Base-by-base conservation (phyloP, 2,329 filamentous ascomycete genomes). In the Metarhizium rileyi region DNA sequence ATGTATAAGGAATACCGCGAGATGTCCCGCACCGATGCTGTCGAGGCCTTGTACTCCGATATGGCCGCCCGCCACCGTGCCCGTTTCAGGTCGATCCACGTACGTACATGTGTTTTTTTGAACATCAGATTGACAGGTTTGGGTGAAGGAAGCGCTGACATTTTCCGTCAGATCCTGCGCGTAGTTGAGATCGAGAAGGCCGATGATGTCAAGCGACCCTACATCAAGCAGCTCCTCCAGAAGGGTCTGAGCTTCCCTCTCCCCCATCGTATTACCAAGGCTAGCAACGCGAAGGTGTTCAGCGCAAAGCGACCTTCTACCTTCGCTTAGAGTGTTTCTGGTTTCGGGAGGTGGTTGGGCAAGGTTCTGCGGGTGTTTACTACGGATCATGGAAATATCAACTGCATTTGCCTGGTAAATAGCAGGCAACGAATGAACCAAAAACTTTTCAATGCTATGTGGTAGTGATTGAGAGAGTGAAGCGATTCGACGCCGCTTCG, bases 1-100 rank as follows among this genome's bases (percentile, higher is more conserved):
- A 98, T 98, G 93, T 98, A 98, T 89, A 97, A 97, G 86, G 93
- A 98, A 86, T 97, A 96, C 87, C 88, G 93, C 72, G 93, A 97
- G 83, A 87, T 97, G 83, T 91, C 87, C 71, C 83, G 93, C 75
- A 87, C 86, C 68, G 91, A 93, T 63, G 93, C 93, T 61, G 91
- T 97, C 68, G 87, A 97, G 77, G 77, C 91, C 63, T 84, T 98
- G 71, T 98, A 98, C 86, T 87, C 93, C 77, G 93, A 98, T 80
- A 97, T 98, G 93, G 90, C 93, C 64, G 91, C 94, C 74, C 89
- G 93, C 73, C 93, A 98, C 84, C 90, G 67, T 63, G 86, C 93
- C 69, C 88, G 93, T 68, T 98, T 98, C 83, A 84, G 93, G 77
- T 94, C 88, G 64, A 93, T 98, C 73, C 90, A 96, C 83, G 91